Base-by-base conservation (phyloP, 2,329 filamentous ascomycete genomes). In the Aaosphaeria pasadenensis region DNA sequence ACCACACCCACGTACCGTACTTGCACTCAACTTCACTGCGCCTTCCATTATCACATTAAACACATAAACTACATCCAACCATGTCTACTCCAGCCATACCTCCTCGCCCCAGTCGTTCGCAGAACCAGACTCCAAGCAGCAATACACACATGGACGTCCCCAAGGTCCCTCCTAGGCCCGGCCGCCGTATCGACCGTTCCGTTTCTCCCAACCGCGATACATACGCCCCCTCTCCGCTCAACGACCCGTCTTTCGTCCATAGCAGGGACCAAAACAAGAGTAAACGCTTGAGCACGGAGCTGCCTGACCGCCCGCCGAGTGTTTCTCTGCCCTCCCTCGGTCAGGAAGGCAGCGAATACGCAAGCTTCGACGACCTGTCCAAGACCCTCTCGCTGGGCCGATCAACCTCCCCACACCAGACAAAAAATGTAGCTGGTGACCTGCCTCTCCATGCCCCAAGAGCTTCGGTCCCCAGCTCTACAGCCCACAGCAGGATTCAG, bases 331-430 rank as follows among this genome's bases (percentile, higher is more conserved):
- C 92, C 11, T 88, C 88, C 1, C 80, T 96, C 47, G 92, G 92
- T 49, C 86, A 96, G 66, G 92, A 96, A 74, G 92, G 92, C 53
- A 84, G 79, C 57, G 92, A 96, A 74, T 96, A 96, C 72, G 89
- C 83, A 45, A 86, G 82, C 61, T 74, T 83, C 57, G 73, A 80
- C 11, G 66, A 69, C 44, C 56, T 70, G 33, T 64, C 61, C 42
- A 64, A 60, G 48, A 66, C 66, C 3, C 59, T 63, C 52, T 58
- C 63, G 4, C 55, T 56, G 29, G 69, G 63, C 48, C 64, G 59
- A 49, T 59, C 55, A 33, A 56, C 51, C 32, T 79, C 81, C 5
- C 84, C 87, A 7, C 80, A 87, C 60, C 86, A 94, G 69, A 91
- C 86, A 17, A 84, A 88, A 62, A 89, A 86, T 58, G 78, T 96